These are phyloP conservation scores for Populus trichocarpa DNA, from an alignment of 441 rosid species.

Conservation along the genomic window DNA sequence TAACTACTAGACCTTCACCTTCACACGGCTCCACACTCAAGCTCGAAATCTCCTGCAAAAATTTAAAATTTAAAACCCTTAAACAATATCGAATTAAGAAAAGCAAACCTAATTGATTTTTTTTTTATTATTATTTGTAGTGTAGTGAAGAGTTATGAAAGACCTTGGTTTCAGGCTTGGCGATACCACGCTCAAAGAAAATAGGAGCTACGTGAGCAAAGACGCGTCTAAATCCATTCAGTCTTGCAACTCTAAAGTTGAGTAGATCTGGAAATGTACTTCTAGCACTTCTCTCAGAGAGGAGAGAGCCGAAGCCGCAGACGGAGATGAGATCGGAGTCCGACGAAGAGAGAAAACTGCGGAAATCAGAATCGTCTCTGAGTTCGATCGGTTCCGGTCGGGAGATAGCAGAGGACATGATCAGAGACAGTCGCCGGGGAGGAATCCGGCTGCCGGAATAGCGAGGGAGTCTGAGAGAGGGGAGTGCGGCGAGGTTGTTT, in stretches of 20 bases:
- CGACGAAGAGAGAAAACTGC: conserved; percentile 39
- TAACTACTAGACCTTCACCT: conserved; percentile 66
- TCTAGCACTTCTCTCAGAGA: conserved; percentile 91
- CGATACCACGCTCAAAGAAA: conserved; percentile 93
- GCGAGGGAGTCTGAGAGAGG: background rate
- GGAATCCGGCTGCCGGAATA: background rate
- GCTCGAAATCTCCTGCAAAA: conserved; percentile 80
- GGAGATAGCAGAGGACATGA: conserved; percentile 21
- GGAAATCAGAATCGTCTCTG: conserved; percentile 55
- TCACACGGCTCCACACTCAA: conserved; percentile 83
- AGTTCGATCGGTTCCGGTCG: conserved; percentile 34
- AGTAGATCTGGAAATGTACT: conserved; percentile 80
- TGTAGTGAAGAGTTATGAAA: background rate
- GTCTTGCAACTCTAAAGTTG: conserved; percentile 72
- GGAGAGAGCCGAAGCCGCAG: conserved; percentile 92
- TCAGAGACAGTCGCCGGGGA: conserved; percentile 12
- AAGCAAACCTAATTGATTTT: background rate
- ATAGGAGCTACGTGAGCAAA: conserved; percentile 81
- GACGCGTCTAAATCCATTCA: conserved; percentile 76
- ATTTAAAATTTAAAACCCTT: background rate
- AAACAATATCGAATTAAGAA: background rate
- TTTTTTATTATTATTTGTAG: too few species aligned
- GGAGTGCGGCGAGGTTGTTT: background rate
- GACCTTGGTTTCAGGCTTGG: conserved; percentile 77
- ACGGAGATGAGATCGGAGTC: conserved; percentile 58